phyloP scores from a whole-genome alignment of 108 stramenopile genomes.

The Cyclostephanos tholiformis region DNA sequence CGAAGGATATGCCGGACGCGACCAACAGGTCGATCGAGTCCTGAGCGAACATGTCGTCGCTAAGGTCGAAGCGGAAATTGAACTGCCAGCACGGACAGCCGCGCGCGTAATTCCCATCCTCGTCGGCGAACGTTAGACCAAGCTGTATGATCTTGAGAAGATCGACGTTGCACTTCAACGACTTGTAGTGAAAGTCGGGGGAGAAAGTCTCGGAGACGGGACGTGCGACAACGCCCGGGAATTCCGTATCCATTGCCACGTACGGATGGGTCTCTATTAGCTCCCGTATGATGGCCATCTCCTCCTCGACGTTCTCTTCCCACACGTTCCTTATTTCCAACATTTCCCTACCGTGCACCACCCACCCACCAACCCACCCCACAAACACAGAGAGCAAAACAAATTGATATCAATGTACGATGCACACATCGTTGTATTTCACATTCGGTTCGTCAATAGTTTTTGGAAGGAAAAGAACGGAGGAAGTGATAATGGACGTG shows the following conservation, averaged over 20 bases:
- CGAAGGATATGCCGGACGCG: slow-evolving; percentile 94
- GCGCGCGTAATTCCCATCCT: slow-evolving; percentile 87
- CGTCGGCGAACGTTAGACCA: slow-evolving; percentile 94
- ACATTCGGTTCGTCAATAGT: too few relatives aligned
- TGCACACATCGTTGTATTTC: too few relatives aligned
- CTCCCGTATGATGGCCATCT: slow-evolving; percentile 93
- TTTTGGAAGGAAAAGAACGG: too few relatives aligned
- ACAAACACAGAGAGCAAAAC: too few relatives aligned
- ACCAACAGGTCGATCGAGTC: slow-evolving; percentile 97
- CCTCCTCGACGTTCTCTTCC: slow-evolving; percentile 91
- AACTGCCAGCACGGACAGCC: slow-evolving; percentile 99
- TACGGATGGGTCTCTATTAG: slow-evolving; percentile 94
- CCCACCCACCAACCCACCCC: too few relatives aligned
- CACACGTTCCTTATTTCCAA: slow-evolving; percentile 93
- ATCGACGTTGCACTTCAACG: slow-evolving; percentile 98
- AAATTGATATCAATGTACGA: too few relatives aligned
- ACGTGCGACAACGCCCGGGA: slow-evolving; percentile 98
- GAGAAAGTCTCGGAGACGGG: slow-evolving; percentile 92
- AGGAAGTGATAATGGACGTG: too few relatives aligned
- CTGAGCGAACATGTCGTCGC: slow-evolving; percentile 98
- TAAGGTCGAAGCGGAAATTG: slow-evolving; percentile 95
- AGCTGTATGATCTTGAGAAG: slow-evolving; percentile 98
- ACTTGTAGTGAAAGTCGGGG: slow-evolving; percentile 97
- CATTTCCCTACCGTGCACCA: slow-evolving; percentile 50
- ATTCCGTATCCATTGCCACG: slow-evolving; percentile 99